A percentile compares a stretch with the other conserved stretches of the same genome.
These are phyloP conservation scores for Microcyclosporella mali DNA, from an alignment of 2,329 filamentous ascomycete species.

Conservation along the genomic window DNA sequence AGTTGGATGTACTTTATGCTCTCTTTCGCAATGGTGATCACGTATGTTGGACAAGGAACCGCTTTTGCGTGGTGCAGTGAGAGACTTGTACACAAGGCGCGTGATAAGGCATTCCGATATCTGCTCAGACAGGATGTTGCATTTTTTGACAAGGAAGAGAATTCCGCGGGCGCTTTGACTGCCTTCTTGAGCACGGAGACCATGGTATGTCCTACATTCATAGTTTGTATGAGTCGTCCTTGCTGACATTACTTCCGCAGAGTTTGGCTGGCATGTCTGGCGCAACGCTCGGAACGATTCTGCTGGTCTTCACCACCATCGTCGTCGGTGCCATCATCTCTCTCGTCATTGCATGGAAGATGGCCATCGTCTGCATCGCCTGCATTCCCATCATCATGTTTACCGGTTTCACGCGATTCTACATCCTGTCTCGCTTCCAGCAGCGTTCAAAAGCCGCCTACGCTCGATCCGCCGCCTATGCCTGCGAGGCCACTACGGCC, in stretches of 20 bases:
- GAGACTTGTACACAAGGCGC: slow-evolving; percentile 72
- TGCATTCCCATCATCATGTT: slow-evolving; percentile 70
- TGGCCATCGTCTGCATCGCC: slow-evolving; percentile 74
- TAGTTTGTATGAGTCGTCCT: too few species aligned
- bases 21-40: slow-evolving; percentile 64
- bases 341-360: slow-evolving; percentile 77
- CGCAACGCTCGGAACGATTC: slow-evolving; percentile 76
- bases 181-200: slow-evolving; percentile 86
- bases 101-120: slow-evolving; percentile 73
- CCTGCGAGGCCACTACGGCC: slow-evolving; percentile 86
- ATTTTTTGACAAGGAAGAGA: slow-evolving; percentile 86
- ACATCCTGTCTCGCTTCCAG: slow-evolving; percentile 73
- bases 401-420: slow-evolving; percentile 85
- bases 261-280: slow-evolving; percentile 84
- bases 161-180: slow-evolving; percentile 81
- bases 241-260: too few species aligned
- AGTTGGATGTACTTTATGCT: slow-evolving; percentile 83
- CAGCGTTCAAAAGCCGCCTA: slow-evolving; percentile 73
- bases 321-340: slow-evolving; percentile 64
- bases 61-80: slow-evolving; percentile 84
- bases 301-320: slow-evolving; percentile 75
- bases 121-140: slow-evolving; percentile 89
- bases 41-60: slow-evolving; percentile 62
- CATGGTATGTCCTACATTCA: slow-evolving; percentile 39
- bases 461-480: slow-evolving; percentile 73